These are phyloP conservation scores for Isoetes taiwanensis DNA, from an alignment of 75 land plant species.

Conservation along the genomic window DNA sequence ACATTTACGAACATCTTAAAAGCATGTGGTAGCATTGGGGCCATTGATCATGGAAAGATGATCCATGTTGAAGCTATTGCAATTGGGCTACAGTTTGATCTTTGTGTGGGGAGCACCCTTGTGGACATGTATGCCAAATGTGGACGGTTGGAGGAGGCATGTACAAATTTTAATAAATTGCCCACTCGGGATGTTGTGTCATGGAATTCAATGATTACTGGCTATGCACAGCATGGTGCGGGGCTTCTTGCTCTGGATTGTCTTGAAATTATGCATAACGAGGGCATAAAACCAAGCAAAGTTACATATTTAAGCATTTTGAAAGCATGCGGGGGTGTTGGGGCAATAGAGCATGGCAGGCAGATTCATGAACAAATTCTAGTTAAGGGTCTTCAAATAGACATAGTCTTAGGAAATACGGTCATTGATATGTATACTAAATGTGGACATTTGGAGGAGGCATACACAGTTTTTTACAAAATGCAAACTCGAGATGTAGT, in stretches of 20 bases:
- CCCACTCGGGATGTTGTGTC: slow-evolving; percentile 24
- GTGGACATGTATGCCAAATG: too few species aligned
- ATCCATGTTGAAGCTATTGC: too few species aligned
- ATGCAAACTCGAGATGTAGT: slow-evolving; percentile 7
- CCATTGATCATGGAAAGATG: too few species aligned
- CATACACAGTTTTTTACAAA: slow-evolving; percentile 17
- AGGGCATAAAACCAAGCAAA: slow-evolving; percentile 19
- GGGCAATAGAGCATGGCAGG: slow-evolving; percentile 13
- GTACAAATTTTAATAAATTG: too few species aligned
- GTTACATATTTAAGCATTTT: slow-evolving; percentile 35
- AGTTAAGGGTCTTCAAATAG: slow-evolving; percentile 30
- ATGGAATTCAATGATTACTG: slow-evolving; percentile 44
- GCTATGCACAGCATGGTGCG: slow-evolving; percentile 22
- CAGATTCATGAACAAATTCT: slow-evolving; percentile 23
- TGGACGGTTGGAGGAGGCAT: too few species aligned
- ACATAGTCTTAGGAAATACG: slow-evolving; percentile 31
- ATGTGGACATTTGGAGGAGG: slow-evolving; percentile 26
- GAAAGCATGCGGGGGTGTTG: slow-evolving; percentile 22
- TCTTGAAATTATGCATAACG: slow-evolving; percentile 27
- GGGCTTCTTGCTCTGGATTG: slow-evolving; percentile 19
- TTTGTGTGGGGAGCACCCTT: too few species aligned
- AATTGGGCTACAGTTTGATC: too few species aligned
- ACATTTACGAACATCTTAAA: too few species aligned
- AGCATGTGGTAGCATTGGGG: too few species aligned
- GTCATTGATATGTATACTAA: slow-evolving; percentile 30